Evolutionary conservation across 1,284 basidiomycete genomes (phyloP), one percentile per base, ranked within the genome.

Genomic region (Puccinia brachypodii): DNA sequence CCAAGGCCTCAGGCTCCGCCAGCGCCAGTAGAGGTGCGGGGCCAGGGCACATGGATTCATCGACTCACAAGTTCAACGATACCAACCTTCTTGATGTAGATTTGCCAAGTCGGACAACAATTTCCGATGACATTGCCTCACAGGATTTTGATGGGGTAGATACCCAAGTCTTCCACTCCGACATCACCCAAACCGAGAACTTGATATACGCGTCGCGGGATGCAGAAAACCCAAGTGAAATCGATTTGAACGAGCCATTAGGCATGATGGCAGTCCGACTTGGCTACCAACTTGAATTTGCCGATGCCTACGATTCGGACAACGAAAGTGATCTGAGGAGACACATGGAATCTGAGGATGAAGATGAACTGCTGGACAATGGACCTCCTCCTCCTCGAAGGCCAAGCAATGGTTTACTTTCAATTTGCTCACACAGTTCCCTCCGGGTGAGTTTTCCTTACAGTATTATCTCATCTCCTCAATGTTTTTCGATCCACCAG

Each of bases 241-340:
- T 79, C 31, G 76, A 79, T n/a, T 22, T 79, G 13, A 53, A 69
- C 22, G 76, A 79, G 31, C 62, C 76, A 8, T n/a, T 79, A 33
- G 53, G 71, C 53, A 60, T 38, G 47, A 56, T 79, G 50, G 76
- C 76, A 16, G 56, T 71, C 22, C 64, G 76, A 11, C 66, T 79
- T 16, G 76, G 76, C 13, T 79, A 79, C 40, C 76, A 79, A 72
- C 33, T 56, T n/a, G 40, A 71, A 8, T n/a, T 76, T 0, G n/a
- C 58, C 40, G 75, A 62, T 14, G 58, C 19, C 13, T 47, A 42
- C 7, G 58, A 76, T 13, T 62, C 42, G 3, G 56, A 66, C 36
- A 38, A 50, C 42, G 64, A 68, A 25, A 36, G 14, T 13, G 28
- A 50, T 33, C 19, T 62, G 8, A 2, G 40, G 44, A 19, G 56